Evolutionary conservation across 768 basidiomycete genomes (phyloP).

Genomic region (Hypholoma sublateritium): DNA sequence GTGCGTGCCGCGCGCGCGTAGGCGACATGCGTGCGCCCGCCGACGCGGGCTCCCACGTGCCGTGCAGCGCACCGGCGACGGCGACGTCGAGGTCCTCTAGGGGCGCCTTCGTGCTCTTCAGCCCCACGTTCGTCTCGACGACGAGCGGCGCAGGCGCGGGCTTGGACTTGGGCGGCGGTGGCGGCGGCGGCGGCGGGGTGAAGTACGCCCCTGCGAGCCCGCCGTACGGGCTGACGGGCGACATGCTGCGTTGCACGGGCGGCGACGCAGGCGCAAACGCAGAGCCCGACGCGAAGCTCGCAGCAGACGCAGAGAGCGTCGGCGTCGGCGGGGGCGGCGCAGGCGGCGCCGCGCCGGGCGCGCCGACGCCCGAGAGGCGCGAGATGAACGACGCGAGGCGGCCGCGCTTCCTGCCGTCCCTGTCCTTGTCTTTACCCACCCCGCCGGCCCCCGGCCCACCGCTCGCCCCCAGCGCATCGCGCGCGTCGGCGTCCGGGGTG

Average conservation of each 20-base stretch:
- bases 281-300: too few relatives aligned
- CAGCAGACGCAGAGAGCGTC: too few relatives aligned
- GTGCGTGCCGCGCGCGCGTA: neutral
- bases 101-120: too few relatives aligned
- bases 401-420: slow-evolving; percentile 18
- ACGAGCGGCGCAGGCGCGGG: slow-evolving; percentile 3
- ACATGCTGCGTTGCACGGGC: too few relatives aligned
- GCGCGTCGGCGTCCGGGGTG: neutral
- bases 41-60: slow-evolving; percentile 2
- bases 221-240: neutral
- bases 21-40: neutral
- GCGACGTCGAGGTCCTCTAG: slow-evolving; percentile 5
- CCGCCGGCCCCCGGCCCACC: neutral
- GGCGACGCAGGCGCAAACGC: too few relatives aligned
- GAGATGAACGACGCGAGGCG: slow-evolving; percentile 23
- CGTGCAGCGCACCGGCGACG: slow-evolving; percentile 1
- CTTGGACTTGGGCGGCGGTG: neutral
- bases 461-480: neutral
- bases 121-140: neutral
- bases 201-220: neutral
- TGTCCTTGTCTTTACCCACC: neutral
- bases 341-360: neutral
- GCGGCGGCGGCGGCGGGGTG: neutral
- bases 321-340: slow-evolving; percentile 3
- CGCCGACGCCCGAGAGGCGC: slow-evolving; percentile 18